phyloP scores from a whole-genome alignment of 306 rosid species.

The Sindora glabra region DNA sequence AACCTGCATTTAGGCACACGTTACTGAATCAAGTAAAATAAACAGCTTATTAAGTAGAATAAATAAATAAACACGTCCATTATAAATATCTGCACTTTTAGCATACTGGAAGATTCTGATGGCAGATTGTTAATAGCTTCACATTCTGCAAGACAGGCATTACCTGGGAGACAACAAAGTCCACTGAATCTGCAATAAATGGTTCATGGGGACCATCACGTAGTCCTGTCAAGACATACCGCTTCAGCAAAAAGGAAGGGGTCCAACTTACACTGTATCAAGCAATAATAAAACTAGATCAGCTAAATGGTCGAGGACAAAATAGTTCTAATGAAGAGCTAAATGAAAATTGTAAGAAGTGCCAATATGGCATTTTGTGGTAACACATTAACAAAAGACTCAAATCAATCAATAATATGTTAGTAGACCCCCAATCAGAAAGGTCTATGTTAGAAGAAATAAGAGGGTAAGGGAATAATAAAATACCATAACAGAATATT shows the following conservation, averaged over 20 bases:
- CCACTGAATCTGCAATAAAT: constrained; percentile 97
- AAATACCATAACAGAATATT: no score
- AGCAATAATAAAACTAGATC: constrained; percentile 23
- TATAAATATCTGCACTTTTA: no score
- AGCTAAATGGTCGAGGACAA: constrained; percentile 18
- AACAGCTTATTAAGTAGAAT: not conserved
- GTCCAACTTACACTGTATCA: constrained; percentile 90
- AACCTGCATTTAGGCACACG: constrained; percentile 55
- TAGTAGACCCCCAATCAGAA: no score
- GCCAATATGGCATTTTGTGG: no score
- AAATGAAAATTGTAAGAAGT: constrained; percentile 1
- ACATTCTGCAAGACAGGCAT: constrained; percentile 15
- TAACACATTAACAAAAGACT: no score
- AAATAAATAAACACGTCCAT: not conserved
- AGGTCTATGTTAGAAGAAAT: no score
- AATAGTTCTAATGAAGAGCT: constrained; percentile 9
- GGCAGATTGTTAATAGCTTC: constrained; percentile 6
- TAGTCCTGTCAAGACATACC: constrained; percentile 92
- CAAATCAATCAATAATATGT: no score
- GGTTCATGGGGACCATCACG: constrained; percentile 99
- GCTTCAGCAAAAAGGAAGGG: constrained; percentile 94
- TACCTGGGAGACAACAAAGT: constrained; percentile 99
- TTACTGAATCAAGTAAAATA: not conserved
- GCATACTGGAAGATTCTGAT: not conserved
- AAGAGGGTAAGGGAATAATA: no score